Conservation (phyloP, 345 rosid genomes). For the Eucalyptus curtisii region DNA sequence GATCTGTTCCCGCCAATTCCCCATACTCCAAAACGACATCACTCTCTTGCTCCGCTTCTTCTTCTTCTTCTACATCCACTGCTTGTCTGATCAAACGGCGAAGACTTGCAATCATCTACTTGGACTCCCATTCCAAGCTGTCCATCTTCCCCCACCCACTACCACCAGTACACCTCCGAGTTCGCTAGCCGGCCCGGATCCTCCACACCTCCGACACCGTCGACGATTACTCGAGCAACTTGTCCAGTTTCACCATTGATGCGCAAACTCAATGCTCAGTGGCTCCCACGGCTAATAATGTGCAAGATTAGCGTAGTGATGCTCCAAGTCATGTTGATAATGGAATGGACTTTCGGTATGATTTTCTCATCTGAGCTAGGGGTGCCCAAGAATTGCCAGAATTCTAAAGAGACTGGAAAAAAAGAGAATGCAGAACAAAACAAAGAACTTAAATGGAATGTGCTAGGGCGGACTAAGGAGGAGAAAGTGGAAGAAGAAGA, state of each 20-base stretch:
- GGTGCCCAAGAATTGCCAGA: not conserved
- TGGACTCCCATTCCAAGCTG: slow-evolving; percentile 53
- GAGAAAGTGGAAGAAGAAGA: too few species aligned
- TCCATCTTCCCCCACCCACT: slow-evolving; percentile 44
- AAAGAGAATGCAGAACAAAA: too few species aligned
- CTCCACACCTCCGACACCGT: not conserved
- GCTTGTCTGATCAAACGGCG: not conserved
- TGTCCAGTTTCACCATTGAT: not conserved
- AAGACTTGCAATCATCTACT: slow-evolving; percentile 54
- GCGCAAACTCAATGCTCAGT: not conserved
- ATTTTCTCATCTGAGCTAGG: slow-evolving; percentile 30
- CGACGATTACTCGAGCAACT: not conserved
- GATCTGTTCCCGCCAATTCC: too few species aligned
- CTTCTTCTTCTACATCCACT: not conserved
- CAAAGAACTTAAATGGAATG: too few species aligned
- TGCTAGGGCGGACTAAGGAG: too few species aligned
- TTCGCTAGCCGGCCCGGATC: fast-evolving
- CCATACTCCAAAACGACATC: too few species aligned
- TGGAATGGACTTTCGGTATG: slow-evolving; percentile 51
- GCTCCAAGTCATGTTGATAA: not conserved
- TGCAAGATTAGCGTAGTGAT: not conserved
- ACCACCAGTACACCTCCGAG: fast-evolving
- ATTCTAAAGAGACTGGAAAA: too few species aligned
- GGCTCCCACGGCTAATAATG: not conserved
- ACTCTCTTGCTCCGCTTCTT: not conserved